A percentile compares a stretch with the other conserved stretches of the same genome.
These are phyloP conservation scores for Xylariomycetidae sp. DNA, from an alignment of 2,329 filamentous ascomycete genomes.

Conservation along the genomic window DNA sequence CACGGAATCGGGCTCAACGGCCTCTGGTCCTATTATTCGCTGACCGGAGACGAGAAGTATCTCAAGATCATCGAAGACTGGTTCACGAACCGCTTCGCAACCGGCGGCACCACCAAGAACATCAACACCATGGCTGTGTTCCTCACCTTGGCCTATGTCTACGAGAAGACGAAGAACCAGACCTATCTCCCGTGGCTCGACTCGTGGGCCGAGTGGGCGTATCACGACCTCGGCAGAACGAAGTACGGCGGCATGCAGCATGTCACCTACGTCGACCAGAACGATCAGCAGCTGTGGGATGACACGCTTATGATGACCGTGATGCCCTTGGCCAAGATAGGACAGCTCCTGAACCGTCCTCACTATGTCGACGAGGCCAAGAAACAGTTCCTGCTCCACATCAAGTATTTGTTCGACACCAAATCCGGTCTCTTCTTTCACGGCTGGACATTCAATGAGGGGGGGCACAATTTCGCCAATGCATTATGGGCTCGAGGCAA, in stretches of 20 bases:
- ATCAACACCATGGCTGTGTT: slow-evolving; percentile 83
- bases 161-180: slow-evolving; percentile 65
- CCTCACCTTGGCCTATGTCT: slow-evolving; percentile 71
- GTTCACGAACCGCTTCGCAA: slow-evolving; percentile 65
- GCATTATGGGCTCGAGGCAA: slow-evolving; percentile 60
- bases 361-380: slow-evolving; percentile 76
- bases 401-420: slow-evolving; percentile 73
- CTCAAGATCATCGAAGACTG: slow-evolving; percentile 67
- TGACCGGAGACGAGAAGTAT: slow-evolving; percentile 58
- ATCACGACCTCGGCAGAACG: slow-evolving; percentile 69
- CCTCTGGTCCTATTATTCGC: slow-evolving; percentile 74
- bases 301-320: slow-evolving; percentile 89
- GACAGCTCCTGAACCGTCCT: slow-evolving; percentile 62
- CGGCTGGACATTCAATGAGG: slow-evolving; percentile 72
- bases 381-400: slow-evolving; percentile 70
- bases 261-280: slow-evolving; percentile 66
- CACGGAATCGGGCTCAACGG: slow-evolving; percentile 78
- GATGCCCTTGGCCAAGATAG: slow-evolving; percentile 75
- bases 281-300: slow-evolving; percentile 76
- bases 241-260: slow-evolving; percentile 70
- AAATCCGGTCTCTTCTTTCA: slow-evolving; percentile 73
- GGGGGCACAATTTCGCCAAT: slow-evolving; percentile 57
- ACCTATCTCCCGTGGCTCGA: slow-evolving; percentile 75
- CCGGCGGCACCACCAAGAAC: slow-evolving; percentile 74
- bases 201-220: slow-evolving; percentile 77